Evolutionary conservation across 495 filamentous ascomycete species (phyloP).

Genomic region (Neurospora sp.): DNA sequence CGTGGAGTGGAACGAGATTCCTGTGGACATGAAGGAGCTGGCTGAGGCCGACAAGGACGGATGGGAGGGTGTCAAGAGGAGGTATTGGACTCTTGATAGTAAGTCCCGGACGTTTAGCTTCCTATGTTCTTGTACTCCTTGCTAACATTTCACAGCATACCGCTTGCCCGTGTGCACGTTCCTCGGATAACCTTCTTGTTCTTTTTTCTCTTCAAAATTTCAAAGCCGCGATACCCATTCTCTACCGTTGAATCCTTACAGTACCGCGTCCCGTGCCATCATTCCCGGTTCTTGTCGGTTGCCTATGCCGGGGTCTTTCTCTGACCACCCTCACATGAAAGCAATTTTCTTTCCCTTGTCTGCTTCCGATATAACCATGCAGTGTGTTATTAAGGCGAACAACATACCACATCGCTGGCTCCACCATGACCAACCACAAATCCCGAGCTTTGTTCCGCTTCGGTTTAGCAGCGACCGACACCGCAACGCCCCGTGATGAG

Average conservation of each 20-base stretch:
- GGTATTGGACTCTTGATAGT: constrained; percentile 79
- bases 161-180: constrained; percentile 46
- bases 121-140: constrained; percentile 1
- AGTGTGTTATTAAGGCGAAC: no score
- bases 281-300: background rate
- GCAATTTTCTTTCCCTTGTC: background rate
- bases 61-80: constrained; percentile 78
- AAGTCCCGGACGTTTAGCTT: constrained; percentile 12
- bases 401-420: background rate
- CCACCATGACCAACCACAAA: background rate
- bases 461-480: background rate
- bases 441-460: background rate
- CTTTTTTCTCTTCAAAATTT: background rate
- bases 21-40: constrained; percentile 50
- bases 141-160: constrained; percentile 28
- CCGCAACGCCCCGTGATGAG: background rate
- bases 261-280: background rate
- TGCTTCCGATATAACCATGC: no score
- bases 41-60: constrained; percentile 45
- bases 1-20: constrained; percentile 70
- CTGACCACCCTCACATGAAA: background rate
- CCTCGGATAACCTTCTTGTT: constrained; percentile 36
- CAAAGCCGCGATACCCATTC: background rate
- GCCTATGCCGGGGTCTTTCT: no score
- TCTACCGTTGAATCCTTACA: background rate